phyloP scores from a whole-genome alignment of 2,329 filamentous ascomycete genomes.

The Fusarium floridanum region DNA sequence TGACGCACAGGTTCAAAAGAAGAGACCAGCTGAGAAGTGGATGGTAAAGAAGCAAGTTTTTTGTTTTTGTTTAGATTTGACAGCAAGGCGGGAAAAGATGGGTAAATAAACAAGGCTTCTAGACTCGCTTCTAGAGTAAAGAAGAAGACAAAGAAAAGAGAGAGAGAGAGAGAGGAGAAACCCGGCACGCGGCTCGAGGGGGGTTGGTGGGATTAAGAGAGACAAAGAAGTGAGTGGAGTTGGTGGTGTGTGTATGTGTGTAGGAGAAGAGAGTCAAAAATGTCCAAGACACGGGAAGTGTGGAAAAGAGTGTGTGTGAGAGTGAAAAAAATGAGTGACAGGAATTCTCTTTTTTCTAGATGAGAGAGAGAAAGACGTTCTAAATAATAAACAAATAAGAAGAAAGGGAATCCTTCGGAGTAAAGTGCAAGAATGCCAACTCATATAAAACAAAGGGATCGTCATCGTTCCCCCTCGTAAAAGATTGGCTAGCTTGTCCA shows the following conservation, averaged over 20 bases:
- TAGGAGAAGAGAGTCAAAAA: background rate
- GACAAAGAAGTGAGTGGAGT: constrained; percentile 13
- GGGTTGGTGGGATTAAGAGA: constrained; percentile 8
- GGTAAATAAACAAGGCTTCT: background rate
- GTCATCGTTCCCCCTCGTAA: background rate
- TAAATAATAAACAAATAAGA: background rate
- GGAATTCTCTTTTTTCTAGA: too few relatives aligned
- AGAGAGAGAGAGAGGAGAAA: constrained; percentile 20
- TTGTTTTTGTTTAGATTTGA: constrained; percentile 7
- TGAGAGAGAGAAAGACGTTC: too few relatives aligned
- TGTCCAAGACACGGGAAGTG: background rate
- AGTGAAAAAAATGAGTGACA: constrained; percentile 7
- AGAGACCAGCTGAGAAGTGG: constrained; percentile 11
- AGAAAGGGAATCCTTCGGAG: background rate
- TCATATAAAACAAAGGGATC: constrained; percentile 24
- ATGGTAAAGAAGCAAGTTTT: constrained; percentile 13
- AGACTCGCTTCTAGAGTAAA: constrained; percentile 7
- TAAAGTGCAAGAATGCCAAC: constrained; percentile 12
- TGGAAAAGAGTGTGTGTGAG: background rate
- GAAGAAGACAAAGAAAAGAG: constrained; percentile 4
- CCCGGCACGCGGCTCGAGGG: constrained; percentile 13
- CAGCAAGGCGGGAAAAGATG: constrained; percentile 6
- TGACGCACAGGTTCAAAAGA: background rate
- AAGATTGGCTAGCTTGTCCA: background rate
- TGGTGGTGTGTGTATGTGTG: background rate